Conservation (phyloP, 2,329 filamentous ascomycete species). For the Apiospora hydei region DNA sequence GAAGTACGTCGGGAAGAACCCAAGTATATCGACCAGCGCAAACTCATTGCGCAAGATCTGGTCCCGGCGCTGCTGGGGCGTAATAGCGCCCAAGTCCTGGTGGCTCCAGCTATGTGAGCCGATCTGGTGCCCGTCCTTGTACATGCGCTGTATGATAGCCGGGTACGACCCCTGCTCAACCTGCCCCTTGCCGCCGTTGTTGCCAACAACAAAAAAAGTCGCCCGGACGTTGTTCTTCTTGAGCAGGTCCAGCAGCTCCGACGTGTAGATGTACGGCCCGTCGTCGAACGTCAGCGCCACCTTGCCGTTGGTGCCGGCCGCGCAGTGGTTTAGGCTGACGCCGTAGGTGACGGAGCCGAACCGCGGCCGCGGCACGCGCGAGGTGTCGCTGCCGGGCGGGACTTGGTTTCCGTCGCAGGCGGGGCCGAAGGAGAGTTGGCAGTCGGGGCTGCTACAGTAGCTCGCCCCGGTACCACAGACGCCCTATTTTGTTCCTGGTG, state of each 20-base stretch:
- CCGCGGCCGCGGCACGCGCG: constrained; percentile 1
- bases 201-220: constrained; percentile 43
- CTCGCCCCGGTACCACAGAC: constrained; percentile 43
- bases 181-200: constrained; percentile 51
- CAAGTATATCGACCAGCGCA: constrained; percentile 52
- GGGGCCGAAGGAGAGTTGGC: constrained; percentile 40
- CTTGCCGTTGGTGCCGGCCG: constrained; percentile 18
- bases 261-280: constrained; percentile 34
- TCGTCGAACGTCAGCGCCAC: constrained; percentile 39
- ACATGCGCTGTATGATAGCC: constrained; percentile 51
- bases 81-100: constrained; percentile 47
- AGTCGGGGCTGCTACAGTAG: constrained; percentile 39
- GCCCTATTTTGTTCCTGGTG: constrained; percentile 30
- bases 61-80: constrained; percentile 40
- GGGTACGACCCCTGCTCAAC: constrained; percentile 40
- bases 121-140: constrained; percentile 54
- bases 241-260: constrained; percentile 32
- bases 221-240: constrained; percentile 28
- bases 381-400: neutral
- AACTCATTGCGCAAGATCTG: constrained; percentile 56
- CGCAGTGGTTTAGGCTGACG: constrained; percentile 27
- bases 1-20: constrained; percentile 53
- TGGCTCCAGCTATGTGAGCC: constrained; percentile 58
- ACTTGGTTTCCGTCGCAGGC: constrained; percentile 41
- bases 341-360: constrained; percentile 17